phyloP scores from a whole-genome alignment of 805 yeast species.

The Lipomyces chichibuensis region DNA sequence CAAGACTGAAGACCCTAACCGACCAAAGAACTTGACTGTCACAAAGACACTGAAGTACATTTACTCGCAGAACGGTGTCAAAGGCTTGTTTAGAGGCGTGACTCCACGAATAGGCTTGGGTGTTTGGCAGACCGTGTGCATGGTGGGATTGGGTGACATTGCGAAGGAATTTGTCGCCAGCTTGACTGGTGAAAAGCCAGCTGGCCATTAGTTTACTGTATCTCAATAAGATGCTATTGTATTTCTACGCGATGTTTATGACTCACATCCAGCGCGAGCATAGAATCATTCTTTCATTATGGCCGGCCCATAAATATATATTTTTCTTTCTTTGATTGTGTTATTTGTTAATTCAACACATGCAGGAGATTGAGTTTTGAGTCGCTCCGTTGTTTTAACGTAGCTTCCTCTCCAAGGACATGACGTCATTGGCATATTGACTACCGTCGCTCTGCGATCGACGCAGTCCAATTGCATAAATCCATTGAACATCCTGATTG shows the following conservation, averaged over 20 bases:
- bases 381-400: too few relatives aligned
- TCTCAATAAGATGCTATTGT: background rate
- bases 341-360: background rate
- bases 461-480: background rate
- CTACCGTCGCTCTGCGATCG: background rate
- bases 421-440: background rate
- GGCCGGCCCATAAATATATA: background rate
- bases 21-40: conserved; percentile 89
- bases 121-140: conserved; percentile 91
- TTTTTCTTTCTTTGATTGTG: background rate
- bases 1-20: conserved; percentile 87
- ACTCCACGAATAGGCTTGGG: conserved; percentile 96
- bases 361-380: too few relatives aligned
- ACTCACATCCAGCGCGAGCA: background rate
- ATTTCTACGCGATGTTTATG: background rate
- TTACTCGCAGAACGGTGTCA: conserved; percentile 76
- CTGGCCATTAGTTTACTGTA: conserved; percentile 43
- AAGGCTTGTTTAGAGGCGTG: conserved; percentile 94
- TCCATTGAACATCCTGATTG: background rate
- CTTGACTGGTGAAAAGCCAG: conserved; percentile 63
- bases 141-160: conserved; percentile 98
- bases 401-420: background rate
- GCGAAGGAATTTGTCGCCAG: conserved; percentile 71
- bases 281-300: background rate
- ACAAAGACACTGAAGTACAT: conserved; percentile 77